Evolutionary conservation across 2,329 filamentous ascomycete genomes (phyloP).

Genomic region (Trichophyton schoenleinii): DNA sequence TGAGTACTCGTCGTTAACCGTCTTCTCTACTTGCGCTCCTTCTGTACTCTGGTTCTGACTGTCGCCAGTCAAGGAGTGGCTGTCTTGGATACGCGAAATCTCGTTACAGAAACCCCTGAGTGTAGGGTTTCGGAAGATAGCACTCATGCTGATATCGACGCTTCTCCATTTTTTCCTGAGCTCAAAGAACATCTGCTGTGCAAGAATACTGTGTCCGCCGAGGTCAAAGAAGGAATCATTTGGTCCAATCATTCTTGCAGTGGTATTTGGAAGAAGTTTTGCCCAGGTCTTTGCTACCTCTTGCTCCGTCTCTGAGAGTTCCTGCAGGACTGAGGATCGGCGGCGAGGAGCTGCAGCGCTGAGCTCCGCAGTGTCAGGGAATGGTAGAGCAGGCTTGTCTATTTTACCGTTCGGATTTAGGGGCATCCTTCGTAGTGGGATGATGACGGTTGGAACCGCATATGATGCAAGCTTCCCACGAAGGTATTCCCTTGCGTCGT

Average conservation of each 20-base stretch:
- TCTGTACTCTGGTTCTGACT: conserved; percentile 9
- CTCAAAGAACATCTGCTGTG: conserved; percentile 66
- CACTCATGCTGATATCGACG: conserved; percentile 16
- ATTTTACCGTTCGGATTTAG: conserved; percentile 81
- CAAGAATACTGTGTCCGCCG: conserved; percentile 69
- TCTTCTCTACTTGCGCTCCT: conserved; percentile 17
- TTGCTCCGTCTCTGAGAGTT: conserved; percentile 48
- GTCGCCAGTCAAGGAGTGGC: conserved; percentile 34
- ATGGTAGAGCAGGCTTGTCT: conserved; percentile 65
- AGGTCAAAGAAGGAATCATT: conserved; percentile 63
- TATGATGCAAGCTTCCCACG: conserved; percentile 60
- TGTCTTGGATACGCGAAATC: conserved; percentile 39
- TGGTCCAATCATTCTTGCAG: conserved; percentile 53
- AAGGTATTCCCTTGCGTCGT: conserved; percentile 22
- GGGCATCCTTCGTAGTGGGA: conserved; percentile 59
- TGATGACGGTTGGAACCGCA: conserved; percentile 62
- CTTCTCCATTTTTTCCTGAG: conserved; percentile 45
- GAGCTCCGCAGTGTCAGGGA: conserved; percentile 61
- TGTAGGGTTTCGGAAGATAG: conserved; percentile 17
- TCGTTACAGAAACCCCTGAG: conserved; percentile 39
- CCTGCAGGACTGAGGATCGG: conserved; percentile 38
- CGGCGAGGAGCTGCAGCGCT: conserved; percentile 43
- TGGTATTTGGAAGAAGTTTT: conserved; percentile 52
- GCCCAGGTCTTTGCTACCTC: conserved; percentile 62
- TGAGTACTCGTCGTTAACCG: conserved; percentile 38